Conservation (phyloP, 2,329 filamentous ascomycete genomes). For the Aspergillus sp. region DNA sequence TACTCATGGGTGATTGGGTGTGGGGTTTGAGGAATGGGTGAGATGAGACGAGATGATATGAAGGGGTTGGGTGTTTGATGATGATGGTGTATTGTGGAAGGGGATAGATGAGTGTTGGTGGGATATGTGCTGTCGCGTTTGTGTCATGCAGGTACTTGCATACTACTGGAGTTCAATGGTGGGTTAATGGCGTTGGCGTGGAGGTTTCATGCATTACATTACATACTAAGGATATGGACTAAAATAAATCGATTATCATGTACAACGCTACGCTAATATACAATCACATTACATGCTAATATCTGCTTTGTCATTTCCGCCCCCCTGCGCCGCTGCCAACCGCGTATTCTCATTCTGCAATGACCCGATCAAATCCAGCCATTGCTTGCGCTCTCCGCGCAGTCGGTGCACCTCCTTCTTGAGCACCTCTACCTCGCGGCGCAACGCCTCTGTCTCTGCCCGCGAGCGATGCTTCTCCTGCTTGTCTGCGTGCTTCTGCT, state of each 20-base stretch:
- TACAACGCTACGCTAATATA: neutral
- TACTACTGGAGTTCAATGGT: too few relatives aligned
- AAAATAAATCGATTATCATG: neutral
- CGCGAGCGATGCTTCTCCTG: conserved; percentile 47
- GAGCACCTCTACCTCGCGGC: conserved; percentile 48
- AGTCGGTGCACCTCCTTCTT: conserved; percentile 52
- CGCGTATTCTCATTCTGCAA: conserved; percentile 61
- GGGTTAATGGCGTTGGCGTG: too few relatives aligned
- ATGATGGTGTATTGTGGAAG: neutral
- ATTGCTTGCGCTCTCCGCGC: conserved; percentile 52
- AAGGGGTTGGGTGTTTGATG: neutral
- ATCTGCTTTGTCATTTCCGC: neutral
- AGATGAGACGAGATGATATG: too few relatives aligned
- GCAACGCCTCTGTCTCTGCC: conserved; percentile 49
- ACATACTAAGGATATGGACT: neutral
- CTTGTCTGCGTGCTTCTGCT: conserved; percentile 43
- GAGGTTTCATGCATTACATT: too few relatives aligned
- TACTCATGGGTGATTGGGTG: too few relatives aligned
- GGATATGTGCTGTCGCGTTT: neutral
- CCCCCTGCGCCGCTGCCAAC: conserved; percentile 31
- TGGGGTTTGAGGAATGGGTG: too few relatives aligned
- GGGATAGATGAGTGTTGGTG: neutral
- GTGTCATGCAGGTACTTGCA: neutral
- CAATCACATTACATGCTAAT: neutral
- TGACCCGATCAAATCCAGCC: conserved; percentile 54